Conservation (phyloP, 2,329 filamentous ascomycete species). For the Sclerotinia minor region DNA sequence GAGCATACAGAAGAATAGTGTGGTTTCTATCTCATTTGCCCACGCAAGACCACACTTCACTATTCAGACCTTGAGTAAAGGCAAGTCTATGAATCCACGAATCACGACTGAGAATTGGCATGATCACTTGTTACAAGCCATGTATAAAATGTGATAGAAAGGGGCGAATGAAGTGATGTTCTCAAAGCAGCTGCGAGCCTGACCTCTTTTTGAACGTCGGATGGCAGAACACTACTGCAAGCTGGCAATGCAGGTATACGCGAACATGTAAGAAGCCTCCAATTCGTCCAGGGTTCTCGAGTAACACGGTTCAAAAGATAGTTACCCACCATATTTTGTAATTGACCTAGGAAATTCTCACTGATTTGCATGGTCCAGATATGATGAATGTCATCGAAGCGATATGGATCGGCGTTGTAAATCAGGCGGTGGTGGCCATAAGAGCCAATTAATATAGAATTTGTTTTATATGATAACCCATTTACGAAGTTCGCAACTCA, state of each 20-base stretch:
- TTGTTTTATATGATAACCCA: background rate
- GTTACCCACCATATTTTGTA: conserved; percentile 13
- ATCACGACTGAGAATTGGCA: background rate
- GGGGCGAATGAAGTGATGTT: conserved; percentile 21
- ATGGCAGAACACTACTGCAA: conserved; percentile 24
- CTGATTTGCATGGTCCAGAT: background rate
- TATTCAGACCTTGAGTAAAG: background rate
- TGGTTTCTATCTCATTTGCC: background rate
- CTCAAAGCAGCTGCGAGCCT: conserved; percentile 21
- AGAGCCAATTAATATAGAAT: background rate
- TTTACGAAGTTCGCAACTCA: background rate
- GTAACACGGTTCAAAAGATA: conserved; percentile 7
- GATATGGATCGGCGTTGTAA: background rate
- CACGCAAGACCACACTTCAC: background rate
- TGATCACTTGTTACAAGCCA: conserved; percentile 14
- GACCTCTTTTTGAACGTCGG: conserved; percentile 20
- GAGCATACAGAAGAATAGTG: conserved; percentile 5
- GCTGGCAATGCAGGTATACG: conserved; percentile 25
- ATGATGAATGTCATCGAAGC: background rate
- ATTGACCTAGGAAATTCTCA: background rate
- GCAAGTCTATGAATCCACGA: background rate
- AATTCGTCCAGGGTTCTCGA: conserved; percentile 16
- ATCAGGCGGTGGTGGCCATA: background rate
- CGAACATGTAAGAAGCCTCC: conserved; percentile 23
- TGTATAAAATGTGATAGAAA: conserved; percentile 22